Conservation (phyloP, 75 land plant genomes). For the Chamaecyparis obtusa region DNA sequence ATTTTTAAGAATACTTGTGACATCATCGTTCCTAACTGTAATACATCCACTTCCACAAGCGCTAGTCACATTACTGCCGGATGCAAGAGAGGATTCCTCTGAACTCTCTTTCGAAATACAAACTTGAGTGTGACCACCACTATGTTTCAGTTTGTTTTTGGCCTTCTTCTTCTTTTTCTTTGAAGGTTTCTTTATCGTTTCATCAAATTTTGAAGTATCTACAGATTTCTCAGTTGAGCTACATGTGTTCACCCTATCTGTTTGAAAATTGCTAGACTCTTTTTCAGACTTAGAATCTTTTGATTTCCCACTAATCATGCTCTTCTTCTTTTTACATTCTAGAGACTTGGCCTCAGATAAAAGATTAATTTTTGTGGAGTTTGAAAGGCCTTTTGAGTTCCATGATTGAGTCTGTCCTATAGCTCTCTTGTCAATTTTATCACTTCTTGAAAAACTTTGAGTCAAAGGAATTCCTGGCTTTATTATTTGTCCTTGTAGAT, state of each 20-base stretch:
- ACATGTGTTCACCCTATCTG: constrained; percentile 9
- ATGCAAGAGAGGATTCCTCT: not conserved
- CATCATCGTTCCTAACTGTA: not conserved
- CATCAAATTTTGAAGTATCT: constrained; percentile 25
- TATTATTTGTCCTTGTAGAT: constrained; percentile 15
- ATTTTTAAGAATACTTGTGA: not conserved
- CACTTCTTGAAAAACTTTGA: constrained; percentile 5
- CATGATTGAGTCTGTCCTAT: not conserved
- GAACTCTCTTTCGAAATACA: not conserved
- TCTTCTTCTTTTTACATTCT: constrained; percentile 2
- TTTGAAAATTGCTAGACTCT: constrained; percentile 14
- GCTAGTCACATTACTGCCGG: constrained; percentile 4
- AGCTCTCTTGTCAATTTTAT: constrained; percentile 7
- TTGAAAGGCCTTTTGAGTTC: constrained; percentile 13
- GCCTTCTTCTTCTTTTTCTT: constrained; percentile 40
- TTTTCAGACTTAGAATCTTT: not conserved
- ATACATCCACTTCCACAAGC: constrained; percentile 3
- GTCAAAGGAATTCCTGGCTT: not conserved
- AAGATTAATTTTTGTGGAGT: constrained; percentile 9
- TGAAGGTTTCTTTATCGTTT: constrained; percentile 17
- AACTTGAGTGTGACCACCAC: not conserved
- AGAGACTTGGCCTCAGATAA: constrained; percentile 6
- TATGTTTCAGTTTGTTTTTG: constrained; percentile 25
- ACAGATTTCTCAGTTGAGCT: not conserved
- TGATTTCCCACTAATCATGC: constrained; percentile 1